These are phyloP conservation scores for Phanerochaete sordida DNA, from an alignment of 768 basidiomycete species.

Conservation along the genomic window DNA sequence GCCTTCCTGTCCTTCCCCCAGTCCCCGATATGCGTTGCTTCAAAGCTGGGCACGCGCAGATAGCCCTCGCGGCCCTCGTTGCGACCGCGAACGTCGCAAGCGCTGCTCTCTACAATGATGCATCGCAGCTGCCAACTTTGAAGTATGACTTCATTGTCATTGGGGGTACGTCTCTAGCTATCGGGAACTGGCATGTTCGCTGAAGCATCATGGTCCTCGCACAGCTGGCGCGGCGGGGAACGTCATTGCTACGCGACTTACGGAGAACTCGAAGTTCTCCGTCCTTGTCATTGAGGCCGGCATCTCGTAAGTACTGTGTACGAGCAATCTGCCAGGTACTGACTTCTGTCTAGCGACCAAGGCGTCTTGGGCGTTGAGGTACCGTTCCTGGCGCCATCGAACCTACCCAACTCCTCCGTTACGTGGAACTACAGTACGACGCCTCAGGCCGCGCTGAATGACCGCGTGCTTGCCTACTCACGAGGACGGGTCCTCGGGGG, in stretches of 20 bases:
- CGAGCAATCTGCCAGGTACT: neutral
- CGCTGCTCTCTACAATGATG: neutral
- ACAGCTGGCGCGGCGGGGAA: conserved; percentile 14
- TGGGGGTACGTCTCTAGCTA: conserved; percentile 8
- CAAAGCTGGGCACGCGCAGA: neutral
- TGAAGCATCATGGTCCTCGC: no score
- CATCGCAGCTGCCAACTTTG: conserved; percentile 1
- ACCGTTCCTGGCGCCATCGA: conserved; percentile 13
- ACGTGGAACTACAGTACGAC: conserved; percentile 28
- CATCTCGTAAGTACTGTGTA: neutral
- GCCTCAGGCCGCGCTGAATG: conserved; percentile 18
- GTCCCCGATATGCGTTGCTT: neutral
- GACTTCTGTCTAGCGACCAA: conserved; percentile 8
- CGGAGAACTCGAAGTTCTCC: conserved; percentile 2
- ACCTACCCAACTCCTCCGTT: conserved; percentile 16
- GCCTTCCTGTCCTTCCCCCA: neutral
- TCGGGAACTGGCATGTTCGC: neutral
- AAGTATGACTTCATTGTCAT: conserved; percentile 16
- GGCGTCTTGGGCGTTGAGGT: conserved; percentile 15
- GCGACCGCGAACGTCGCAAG: neutral
- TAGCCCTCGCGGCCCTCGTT: neutral
- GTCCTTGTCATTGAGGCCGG: conserved; percentile 16
- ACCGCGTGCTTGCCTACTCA: conserved; percentile 18
- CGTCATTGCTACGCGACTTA: conserved; percentile 11
- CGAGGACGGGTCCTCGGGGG: conserved; percentile 26